phyloP scores from a whole-genome alignment of 139 green algal species.

The Picocystis salinarum region DNA sequence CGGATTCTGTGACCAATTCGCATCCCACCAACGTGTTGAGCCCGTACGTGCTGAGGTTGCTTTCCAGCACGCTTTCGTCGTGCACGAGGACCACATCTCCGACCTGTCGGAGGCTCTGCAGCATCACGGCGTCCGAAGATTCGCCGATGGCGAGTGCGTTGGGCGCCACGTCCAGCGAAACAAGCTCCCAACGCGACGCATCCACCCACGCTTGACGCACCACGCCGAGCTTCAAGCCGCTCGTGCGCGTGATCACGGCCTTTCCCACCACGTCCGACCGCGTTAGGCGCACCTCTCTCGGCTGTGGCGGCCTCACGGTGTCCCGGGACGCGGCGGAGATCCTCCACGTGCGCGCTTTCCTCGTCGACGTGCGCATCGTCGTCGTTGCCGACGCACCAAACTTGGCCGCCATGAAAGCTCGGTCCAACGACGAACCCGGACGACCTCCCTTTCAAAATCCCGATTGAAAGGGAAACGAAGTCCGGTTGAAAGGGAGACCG shows the following conservation, averaged over 20 bases:
- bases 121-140: constrained; percentile 18
- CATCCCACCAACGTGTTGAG: constrained; percentile 31
- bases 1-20: constrained; percentile 32
- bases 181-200: constrained; percentile 20
- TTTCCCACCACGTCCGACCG: constrained; percentile 10
- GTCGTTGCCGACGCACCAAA: too few relatives aligned
- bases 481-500: too few relatives aligned
- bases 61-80: constrained; percentile 31
- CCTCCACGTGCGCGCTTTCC: too few relatives aligned
- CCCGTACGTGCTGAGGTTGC: constrained; percentile 23
- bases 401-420: too few relatives aligned
- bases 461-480: too few relatives aligned
- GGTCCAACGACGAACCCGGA: too few relatives aligned
- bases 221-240: constrained; percentile 29
- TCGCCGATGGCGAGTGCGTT: constrained; percentile 5
- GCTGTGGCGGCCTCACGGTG: too few relatives aligned
- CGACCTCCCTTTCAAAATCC: too few relatives aligned
- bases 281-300: constrained; percentile 5
- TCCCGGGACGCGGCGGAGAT: too few relatives aligned
- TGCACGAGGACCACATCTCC: constrained; percentile 59
- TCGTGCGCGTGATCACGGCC: constrained; percentile 33
- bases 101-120: constrained; percentile 38
- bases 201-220: constrained; percentile 44
- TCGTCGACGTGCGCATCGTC: too few relatives aligned
- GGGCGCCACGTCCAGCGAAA: constrained; percentile 37